A percentile compares a stretch with the other conserved stretches of the same genome.
Evolutionary conservation across 805 yeast genomes (phyloP).

Genomic region (Ogataea pini): DNA sequence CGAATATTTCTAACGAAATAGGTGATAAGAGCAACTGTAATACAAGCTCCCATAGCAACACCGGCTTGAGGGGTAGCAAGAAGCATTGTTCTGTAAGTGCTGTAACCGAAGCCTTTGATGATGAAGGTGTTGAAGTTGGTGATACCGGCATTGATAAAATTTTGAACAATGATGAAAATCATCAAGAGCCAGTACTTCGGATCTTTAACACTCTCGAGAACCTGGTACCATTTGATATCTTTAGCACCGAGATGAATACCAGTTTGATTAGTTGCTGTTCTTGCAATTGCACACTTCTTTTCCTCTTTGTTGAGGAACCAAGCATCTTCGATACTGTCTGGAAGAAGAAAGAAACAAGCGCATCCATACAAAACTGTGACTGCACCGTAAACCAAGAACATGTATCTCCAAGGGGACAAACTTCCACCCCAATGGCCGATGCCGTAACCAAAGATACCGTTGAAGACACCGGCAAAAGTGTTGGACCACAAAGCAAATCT

Average conservation of each 20-base stretch:
- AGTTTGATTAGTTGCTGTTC: constrained; percentile 37
- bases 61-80: constrained; percentile 36
- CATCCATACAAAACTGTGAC: constrained; percentile 37
- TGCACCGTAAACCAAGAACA: constrained; percentile 37
- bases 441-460: constrained; percentile 36
- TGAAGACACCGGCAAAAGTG: constrained; percentile 34
- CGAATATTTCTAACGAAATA: constrained; percentile 25
- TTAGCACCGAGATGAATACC: constrained; percentile 42
- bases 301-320: constrained; percentile 40
- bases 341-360: constrained; percentile 31
- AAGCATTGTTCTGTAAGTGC: constrained; percentile 38
- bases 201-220: constrained; percentile 35
- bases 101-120: constrained; percentile 40
- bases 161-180: constrained; percentile 39
- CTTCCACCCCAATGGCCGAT: constrained; percentile 31
- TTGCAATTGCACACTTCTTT: constrained; percentile 35
- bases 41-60: constrained; percentile 39
- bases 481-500: constrained; percentile 36
- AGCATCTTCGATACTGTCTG: constrained; percentile 37
- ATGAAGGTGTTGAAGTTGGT: constrained; percentile 50
- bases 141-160: constrained; percentile 60
- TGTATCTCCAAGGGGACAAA: constrained; percentile 33
- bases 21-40: constrained; percentile 23
- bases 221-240: constrained; percentile 32
- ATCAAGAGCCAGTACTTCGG: constrained; percentile 35